Base-by-base conservation (phyloP, 2,329 filamentous ascomycete species). In the Atkinsonella texensis region DNA sequence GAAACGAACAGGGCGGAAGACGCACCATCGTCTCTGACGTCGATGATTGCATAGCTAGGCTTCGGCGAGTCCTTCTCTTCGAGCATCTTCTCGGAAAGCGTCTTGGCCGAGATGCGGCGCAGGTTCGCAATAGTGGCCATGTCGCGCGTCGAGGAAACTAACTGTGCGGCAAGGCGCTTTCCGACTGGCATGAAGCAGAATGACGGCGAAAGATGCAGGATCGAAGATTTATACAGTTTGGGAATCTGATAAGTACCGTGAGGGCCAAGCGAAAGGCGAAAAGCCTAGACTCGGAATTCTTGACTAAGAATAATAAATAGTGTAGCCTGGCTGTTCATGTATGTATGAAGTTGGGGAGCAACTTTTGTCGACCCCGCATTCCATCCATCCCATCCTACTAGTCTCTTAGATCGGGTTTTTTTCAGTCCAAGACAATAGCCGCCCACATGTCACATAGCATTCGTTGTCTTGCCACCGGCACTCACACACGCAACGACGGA, bases 21-120 rank as follows among this genome's bases (percentile, higher is more conserved):
- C 70, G 51, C 68, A 86, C 84, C 85, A 58, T 83, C 82, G 66
- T 96, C 93, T 53, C 93, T 83, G 8, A 97, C 93, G 66, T 97
- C 93, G 53, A 97, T 78, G 39, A 97, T 74, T 10, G 87, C 87
- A 52, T 89, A 75, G 61, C 66, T 70, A 52, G 65, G 69, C 53
- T 71, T 65, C 48, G 63, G 57, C 32, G 62, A 59, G 49, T 71
- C 62, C 38, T 60, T 67, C 59, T 74, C 70, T 13, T 74, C 72
- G 23, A 83, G 74, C 15, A 91, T 75, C 48, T 81, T 73, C 18
- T 79, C 69, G 0, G 85, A 81, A 49, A 95, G 81, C n/a, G 75
- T 70, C 56, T 85, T 74, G 38, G 83, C 82, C 10, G 79, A 76
- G 60, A 95, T 83, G 63, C 80, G 82, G 59, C 77, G 72, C 35